These are phyloP conservation scores for Globisporangium alternatum DNA, from an alignment of 352 stramenopile species.

Conservation along the genomic window DNA sequence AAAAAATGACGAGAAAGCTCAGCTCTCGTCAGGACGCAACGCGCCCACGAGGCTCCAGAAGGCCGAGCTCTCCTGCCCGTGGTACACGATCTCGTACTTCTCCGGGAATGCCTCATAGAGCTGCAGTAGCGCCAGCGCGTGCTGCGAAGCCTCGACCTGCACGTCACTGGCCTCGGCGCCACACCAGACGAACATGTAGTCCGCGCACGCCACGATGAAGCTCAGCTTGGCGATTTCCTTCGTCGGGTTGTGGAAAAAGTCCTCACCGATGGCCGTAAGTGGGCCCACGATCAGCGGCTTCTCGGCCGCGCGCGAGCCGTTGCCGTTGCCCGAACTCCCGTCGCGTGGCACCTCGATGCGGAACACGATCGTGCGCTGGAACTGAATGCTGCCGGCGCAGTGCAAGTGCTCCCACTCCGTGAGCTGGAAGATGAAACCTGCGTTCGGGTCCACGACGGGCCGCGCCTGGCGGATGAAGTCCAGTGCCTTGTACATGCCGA, in stretches of 20 bases:
- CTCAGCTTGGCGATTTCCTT: slow-evolving; percentile 53
- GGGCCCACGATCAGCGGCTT: slow-evolving; percentile 62
- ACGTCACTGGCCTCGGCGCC: slow-evolving; percentile 47
- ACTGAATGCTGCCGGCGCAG: slow-evolving; percentile 38
- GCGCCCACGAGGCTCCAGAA: slow-evolving; percentile 71
- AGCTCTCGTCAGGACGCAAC: slow-evolving; percentile 29
- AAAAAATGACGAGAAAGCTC: slow-evolving; percentile 2
- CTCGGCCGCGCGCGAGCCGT: slow-evolving; percentile 28
- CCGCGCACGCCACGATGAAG: slow-evolving; percentile 68
- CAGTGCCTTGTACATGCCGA: slow-evolving; percentile 77
- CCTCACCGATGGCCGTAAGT: slow-evolving; percentile 42
- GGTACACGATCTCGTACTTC: slow-evolving; percentile 67
- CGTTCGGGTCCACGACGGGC: slow-evolving; percentile 81
- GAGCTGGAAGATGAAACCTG: slow-evolving; percentile 87
- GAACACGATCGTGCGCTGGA: slow-evolving; percentile 61
- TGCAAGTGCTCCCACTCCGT: slow-evolving; percentile 85
- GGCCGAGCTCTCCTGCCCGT: slow-evolving; percentile 61
- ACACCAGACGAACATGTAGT: slow-evolving; percentile 85
- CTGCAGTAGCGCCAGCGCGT: slow-evolving; percentile 65
- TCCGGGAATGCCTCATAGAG: slow-evolving; percentile 68
- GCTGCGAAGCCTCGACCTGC: slow-evolving; percentile 56
- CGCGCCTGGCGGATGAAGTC: slow-evolving; percentile 74
- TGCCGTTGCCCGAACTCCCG: slow-evolving; percentile 27
- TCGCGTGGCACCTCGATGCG: slow-evolving; percentile 61
- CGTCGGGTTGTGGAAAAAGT: slow-evolving; percentile 51